phyloP scores from a whole-genome alignment of 2,329 filamentous ascomycete species.

The Thielaviopsis musarum region DNA sequence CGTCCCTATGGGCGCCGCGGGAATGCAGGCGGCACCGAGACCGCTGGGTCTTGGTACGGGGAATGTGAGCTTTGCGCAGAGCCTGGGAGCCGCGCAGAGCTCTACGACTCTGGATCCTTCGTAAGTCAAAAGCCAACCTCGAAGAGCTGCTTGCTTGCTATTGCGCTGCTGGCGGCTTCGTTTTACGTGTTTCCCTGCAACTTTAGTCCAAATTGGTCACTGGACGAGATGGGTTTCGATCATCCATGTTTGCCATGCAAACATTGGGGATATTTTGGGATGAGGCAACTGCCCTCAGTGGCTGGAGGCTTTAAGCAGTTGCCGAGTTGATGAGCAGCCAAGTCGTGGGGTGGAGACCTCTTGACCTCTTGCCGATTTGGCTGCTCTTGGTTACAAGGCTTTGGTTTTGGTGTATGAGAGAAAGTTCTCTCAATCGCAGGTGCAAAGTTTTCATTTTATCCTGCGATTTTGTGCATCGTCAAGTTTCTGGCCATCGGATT shows the following conservation, averaged over 20 bases:
- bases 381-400: background rate
- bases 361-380: background rate
- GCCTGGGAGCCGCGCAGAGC: slow-evolving; percentile 44
- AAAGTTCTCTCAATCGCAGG: background rate
- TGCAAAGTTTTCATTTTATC: background rate
- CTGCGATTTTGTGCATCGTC: background rate
- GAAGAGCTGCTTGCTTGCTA: background rate
- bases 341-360: background rate
- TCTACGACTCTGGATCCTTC: slow-evolving; percentile 45
- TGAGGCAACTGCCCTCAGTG: background rate
- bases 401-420: background rate
- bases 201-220: background rate
- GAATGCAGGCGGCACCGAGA: slow-evolving; percentile 32
- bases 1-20: slow-evolving; percentile 41
- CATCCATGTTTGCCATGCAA: background rate
- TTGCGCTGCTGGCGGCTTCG: background rate
- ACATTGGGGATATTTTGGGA: background rate
- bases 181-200: background rate
- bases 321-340: background rate
- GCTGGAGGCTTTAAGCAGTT: background rate
- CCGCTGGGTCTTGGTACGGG: slow-evolving; percentile 32
- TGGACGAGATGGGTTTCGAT: background rate
- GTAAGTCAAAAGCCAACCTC: slow-evolving; percentile 30
- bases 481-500: background rate
- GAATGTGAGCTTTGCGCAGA: slow-evolving; percentile 50